phyloP scores from a whole-genome alignment of 148 eudicot species.

The Pouteria glomerata region DNA sequence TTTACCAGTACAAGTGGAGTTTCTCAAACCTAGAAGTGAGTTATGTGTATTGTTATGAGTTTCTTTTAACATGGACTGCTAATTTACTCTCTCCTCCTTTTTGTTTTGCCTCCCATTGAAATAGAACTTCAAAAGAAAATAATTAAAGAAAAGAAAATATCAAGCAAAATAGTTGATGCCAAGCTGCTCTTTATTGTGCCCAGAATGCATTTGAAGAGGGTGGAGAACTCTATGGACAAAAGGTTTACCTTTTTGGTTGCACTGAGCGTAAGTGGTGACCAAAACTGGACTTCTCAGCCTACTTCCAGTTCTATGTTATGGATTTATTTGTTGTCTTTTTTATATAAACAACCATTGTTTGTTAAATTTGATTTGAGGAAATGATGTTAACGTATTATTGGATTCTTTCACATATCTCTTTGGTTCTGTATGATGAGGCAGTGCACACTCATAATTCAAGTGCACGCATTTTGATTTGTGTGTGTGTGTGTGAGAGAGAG shows the following conservation, averaged over 20 bases:
- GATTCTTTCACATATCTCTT: neutral
- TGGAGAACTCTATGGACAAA: slow-evolving; percentile 69
- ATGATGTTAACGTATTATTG: neutral
- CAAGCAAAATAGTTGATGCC: neutral
- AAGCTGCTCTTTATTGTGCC: slow-evolving; percentile 10
- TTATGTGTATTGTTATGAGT: slow-evolving; percentile 7
- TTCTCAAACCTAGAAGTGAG: slow-evolving; percentile 83
- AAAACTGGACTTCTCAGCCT: neutral
- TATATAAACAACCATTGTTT: neutral
- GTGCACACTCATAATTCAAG: neutral
- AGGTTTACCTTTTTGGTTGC: slow-evolving; percentile 83
- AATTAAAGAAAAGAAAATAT: neutral
- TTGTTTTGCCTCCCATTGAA: neutral
- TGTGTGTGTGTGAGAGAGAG: too few species aligned
- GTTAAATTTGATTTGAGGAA: neutral
- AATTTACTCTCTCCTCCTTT: neutral
- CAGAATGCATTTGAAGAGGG: slow-evolving; percentile 97
- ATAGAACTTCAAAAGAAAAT: neutral
- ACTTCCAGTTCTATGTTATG: neutral
- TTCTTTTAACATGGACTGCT: neutral
- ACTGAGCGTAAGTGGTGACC: slow-evolving; percentile 72
- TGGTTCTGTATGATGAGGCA: neutral
- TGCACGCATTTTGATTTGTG: neutral
- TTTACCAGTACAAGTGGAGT: slow-evolving; percentile 86
- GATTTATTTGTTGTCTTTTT: neutral